Evolutionary conservation across 2,329 filamentous ascomycete genomes (phyloP), one percentile per base, ranked within the genome.

Genomic region (Neophaeococcomyces aloes): DNA sequence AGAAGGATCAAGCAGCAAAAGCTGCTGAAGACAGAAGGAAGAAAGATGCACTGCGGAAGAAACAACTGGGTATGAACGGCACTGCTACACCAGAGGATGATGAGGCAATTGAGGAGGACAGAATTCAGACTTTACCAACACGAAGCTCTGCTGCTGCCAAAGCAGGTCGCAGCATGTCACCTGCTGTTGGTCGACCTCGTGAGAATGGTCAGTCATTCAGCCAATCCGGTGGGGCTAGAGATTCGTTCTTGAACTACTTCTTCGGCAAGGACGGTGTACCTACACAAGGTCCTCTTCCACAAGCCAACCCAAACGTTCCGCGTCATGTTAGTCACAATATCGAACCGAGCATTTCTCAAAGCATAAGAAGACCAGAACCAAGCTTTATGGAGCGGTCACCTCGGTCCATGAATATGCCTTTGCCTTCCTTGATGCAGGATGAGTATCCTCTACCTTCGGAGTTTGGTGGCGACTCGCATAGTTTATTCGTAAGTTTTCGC

Each of bases 171-270:
- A 94, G 86, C 66, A 78, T 89, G 73, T 94, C 88, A 17, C 89
- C 89, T 13, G 76, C 81, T 21, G 68, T 89, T 32, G 78, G 79
- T 19, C 68, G 73, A 42, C 61, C 61, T 30, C 59, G 68, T 33
- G 78, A 86, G 57, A 81, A 81, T 56, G 79, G 79, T 36, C 60
- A 70, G 2, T 69, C 78, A 8, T 65, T 87, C 50, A 76, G 76
- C 19, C 75, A 78, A 51, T 3, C 61, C 74, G 79, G 80, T 45
- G 75, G 69, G 48, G 78, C 85, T 31, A 78, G 81, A 49, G 91
- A 98, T 65, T 93, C 87, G 1, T 98, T 98, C 70, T 65, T 98
- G 49, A 96, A 89, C 65, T 98, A 98, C 65, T 98, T 98, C 67
- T 98, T 98, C 58, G 88, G 91, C 56, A 96, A 98, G 61, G 91